Conservation (phyloP, 2,329 filamentous ascomycete species). For the Cercospora zeae-maydis region DNA sequence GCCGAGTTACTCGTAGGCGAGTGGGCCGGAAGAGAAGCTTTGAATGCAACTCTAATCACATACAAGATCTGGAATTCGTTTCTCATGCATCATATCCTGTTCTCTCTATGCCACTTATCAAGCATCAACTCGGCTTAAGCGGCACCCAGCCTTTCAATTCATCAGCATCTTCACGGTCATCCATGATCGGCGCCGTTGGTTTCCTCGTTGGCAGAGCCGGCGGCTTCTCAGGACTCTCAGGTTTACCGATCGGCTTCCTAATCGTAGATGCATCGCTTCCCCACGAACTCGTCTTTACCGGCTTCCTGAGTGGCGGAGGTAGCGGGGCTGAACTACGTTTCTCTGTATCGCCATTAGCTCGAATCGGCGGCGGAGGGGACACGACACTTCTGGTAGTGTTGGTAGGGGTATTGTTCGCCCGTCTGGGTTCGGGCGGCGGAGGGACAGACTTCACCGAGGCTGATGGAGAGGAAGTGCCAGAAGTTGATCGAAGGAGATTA, state of each 20-base stretch:
- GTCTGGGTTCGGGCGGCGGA: slow-evolving; percentile 25
- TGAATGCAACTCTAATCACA: not conserved
- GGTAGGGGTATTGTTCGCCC: slow-evolving; percentile 14
- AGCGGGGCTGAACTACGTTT: slow-evolving; percentile 15
- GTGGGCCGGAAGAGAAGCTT: not conserved
- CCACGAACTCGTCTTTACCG: slow-evolving; percentile 5
- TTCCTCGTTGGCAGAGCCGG: slow-evolving; percentile 29
- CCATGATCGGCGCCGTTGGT: slow-evolving; percentile 30
- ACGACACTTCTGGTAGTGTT: slow-evolving; percentile 4
- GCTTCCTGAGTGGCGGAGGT: slow-evolving; percentile 25
- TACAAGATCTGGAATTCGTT: not conserved
- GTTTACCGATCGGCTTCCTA: slow-evolving; percentile 11
- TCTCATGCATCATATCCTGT: not conserved
- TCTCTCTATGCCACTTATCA: not conserved
- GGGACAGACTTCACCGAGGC: slow-evolving; percentile 20
- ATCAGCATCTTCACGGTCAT: slow-evolving; percentile 26
- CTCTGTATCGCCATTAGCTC: slow-evolving; percentile 13
- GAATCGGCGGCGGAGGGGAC: slow-evolving; percentile 20
- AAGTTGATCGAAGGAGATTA: slow-evolving; percentile 30
- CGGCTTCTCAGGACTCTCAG: slow-evolving; percentile 1
- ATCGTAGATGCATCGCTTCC: not conserved
- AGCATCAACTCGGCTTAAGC: slow-evolving; percentile 27
- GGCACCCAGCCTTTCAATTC: slow-evolving; percentile 34
- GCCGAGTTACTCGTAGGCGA: not conserved
- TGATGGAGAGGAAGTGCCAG: slow-evolving; percentile 22